phyloP scores from a whole-genome alignment of 257 asterid species.

The Lantana camara region DNA sequence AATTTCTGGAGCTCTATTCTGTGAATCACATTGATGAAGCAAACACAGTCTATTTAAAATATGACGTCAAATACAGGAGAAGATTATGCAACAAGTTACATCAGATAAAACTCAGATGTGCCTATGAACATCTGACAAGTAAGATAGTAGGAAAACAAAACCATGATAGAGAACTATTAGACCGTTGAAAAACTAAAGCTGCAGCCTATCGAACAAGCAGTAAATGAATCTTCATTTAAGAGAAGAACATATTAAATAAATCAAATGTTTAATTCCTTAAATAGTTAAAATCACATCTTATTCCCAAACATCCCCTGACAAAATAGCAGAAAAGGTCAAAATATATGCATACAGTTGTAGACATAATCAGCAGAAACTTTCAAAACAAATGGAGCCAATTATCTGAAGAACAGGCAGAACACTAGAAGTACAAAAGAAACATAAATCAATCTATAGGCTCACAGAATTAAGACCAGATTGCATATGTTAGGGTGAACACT shows the following conservation, averaged over 20 bases:
- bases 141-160: neutral
- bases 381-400: constrained; percentile 4
- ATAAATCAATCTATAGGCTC: constrained; percentile 4
- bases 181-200: constrained; percentile 7
- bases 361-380: no score
- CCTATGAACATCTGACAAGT: neutral
- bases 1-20: neutral
- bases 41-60: no score
- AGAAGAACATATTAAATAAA: constrained; percentile 4
- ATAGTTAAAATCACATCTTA: neutral
- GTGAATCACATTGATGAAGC: neutral
- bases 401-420: constrained; percentile 9
- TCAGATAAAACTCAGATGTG: neutral
- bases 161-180: neutral
- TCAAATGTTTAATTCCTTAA: constrained; percentile 16
- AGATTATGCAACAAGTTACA: neutral
- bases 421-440: neutral
- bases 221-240: neutral
- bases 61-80: neutral
- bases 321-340: constrained; percentile 1
- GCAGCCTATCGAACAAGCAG: neutral
- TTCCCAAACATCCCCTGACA: neutral
- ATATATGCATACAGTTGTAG: no score
- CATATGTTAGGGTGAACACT: constrained; percentile 9
- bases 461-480: constrained; percentile 13